Conservation (phyloP, 1,284 basidiomycete genomes). For the Rhodotorula sp. region DNA sequence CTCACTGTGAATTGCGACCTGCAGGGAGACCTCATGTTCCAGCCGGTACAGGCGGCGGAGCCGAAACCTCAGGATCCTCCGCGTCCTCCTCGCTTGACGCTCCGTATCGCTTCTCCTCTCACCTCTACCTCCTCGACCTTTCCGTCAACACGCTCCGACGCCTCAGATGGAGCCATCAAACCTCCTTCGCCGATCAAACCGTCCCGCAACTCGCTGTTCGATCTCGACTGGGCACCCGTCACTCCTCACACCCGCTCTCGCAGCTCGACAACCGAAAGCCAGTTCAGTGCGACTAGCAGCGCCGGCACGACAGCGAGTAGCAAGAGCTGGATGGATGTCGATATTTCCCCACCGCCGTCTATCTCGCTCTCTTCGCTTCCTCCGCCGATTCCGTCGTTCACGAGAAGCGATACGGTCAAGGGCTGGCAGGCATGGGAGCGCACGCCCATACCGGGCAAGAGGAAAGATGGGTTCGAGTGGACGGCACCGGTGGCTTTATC, state of each 20-base stretch:
- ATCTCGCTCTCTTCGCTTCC: too few relatives aligned
- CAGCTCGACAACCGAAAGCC: constrained; percentile 19
- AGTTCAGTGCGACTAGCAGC: background rate
- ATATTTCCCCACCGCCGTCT: constrained; percentile 8
- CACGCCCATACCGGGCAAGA: constrained; percentile 3
- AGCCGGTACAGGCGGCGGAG: background rate
- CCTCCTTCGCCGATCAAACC: background rate
- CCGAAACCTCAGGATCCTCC: background rate
- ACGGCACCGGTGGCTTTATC: background rate
- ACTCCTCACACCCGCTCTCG: constrained; percentile 20
- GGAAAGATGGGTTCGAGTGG: constrained; percentile 4
- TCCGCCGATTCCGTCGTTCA: background rate
- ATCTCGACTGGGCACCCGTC: constrained; percentile 27
- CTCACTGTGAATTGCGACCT: too few relatives aligned
- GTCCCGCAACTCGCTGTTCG: constrained; percentile 26
- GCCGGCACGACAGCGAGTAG: background rate
- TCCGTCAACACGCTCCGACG: background rate
- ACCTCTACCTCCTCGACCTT: background rate
- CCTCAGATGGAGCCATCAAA: constrained; percentile 1
- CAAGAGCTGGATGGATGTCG: constrained; percentile 21
- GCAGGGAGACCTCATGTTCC: too few relatives aligned
- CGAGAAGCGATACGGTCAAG: constrained; percentile 1
- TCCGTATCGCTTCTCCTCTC: constrained; percentile 14
- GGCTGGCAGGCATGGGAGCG: background rate
- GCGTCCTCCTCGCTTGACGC: constrained; percentile 9